Conservation (phyloP, 2,329 filamentous ascomycete genomes). For the Botrytis hyacinthi region DNA sequence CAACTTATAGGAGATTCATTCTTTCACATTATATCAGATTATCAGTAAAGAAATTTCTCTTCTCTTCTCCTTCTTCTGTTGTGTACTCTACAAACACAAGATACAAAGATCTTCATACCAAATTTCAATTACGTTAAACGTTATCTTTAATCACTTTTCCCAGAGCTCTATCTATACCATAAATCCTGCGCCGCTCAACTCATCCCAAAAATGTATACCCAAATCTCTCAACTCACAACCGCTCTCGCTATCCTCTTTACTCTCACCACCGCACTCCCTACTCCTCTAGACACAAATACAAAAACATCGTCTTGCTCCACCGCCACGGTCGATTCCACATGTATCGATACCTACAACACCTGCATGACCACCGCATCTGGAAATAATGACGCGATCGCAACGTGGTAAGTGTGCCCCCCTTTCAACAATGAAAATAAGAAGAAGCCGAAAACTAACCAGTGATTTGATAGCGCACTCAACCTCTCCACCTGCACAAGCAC, state of each 20-base stretch:
- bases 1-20: background rate
- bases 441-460: background rate
- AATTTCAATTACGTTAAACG: background rate
- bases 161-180: background rate
- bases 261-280: background rate
- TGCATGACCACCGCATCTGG: background rate
- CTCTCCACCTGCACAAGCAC: background rate
- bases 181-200: background rate
- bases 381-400: background rate
- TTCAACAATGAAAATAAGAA: too few species aligned
- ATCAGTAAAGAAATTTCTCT: background rate
- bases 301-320: background rate
- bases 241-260: background rate
- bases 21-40: background rate
- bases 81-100: background rate
- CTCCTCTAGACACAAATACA: background rate
- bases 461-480: background rate
- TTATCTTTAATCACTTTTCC: background rate
- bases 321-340: background rate
- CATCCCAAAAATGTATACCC: background rate
- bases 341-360: background rate
- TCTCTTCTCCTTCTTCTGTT: background rate
- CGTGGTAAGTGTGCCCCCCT: background rate
- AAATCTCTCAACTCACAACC: background rate
- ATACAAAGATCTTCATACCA: background rate